phyloP scores from a whole-genome alignment of 108 stramenopile genomes.

The Seminavis robusta region DNA sequence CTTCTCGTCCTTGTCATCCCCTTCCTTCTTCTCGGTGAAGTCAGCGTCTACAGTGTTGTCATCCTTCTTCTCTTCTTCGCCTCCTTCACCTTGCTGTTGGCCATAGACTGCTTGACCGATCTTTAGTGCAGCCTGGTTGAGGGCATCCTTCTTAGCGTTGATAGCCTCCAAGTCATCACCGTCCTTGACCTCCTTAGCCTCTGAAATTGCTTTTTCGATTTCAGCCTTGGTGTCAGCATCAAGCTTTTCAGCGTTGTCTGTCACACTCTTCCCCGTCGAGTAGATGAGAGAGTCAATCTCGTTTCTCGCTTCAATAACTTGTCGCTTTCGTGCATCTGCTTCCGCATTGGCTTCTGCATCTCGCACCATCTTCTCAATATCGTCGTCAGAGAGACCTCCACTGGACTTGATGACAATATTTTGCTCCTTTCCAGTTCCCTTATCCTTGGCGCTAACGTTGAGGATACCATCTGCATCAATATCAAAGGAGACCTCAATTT shows the following conservation, averaged over 20 bases:
- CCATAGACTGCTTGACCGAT: slow-evolving; percentile 99
- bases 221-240: slow-evolving; percentile 90
- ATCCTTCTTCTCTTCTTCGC: slow-evolving; percentile 66
- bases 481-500: slow-evolving; percentile 99
- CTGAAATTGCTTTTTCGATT: slow-evolving; percentile 89
- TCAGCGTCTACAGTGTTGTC: slow-evolving; percentile 95
- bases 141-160: slow-evolving; percentile 88
- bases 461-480: slow-evolving; percentile 99
- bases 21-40: slow-evolving; percentile 87
- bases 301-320: slow-evolving; percentile 95
- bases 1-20: slow-evolving; percentile 55
- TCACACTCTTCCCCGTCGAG: slow-evolving; percentile 77
- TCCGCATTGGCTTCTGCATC: slow-evolving; percentile 98
- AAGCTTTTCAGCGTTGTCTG: slow-evolving; percentile 93
- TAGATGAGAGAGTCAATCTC: slow-evolving; percentile 95
- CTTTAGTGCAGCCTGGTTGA: slow-evolving; percentile 93
- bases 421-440: slow-evolving; percentile 99
- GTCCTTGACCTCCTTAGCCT: slow-evolving; percentile 86
- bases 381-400: slow-evolving; percentile 96
- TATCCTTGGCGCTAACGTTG: slow-evolving; percentile 98
- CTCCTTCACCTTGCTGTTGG: slow-evolving; percentile 49
- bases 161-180: slow-evolving; percentile 86
- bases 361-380: slow-evolving; percentile 99
- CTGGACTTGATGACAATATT: slow-evolving; percentile 95
- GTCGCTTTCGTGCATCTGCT: slow-evolving; percentile 89